Evolutionary conservation across 2,329 filamentous ascomycete species (phyloP).

Genomic region (Cryphonectria nitschkei): DNA sequence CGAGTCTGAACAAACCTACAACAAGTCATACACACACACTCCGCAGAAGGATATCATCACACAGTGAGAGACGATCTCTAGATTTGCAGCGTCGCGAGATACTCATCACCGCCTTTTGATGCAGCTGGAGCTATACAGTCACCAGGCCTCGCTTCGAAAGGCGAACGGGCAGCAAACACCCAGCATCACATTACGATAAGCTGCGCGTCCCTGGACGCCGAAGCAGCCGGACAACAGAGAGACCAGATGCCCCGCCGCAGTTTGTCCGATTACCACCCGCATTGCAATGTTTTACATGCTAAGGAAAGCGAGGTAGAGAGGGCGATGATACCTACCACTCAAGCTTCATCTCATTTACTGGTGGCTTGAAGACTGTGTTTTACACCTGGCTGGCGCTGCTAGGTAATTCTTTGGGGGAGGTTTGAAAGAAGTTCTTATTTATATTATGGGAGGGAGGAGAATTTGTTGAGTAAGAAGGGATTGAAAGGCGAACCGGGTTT

Average conservation of each 20-base stretch:
- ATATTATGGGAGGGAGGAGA: not conserved
- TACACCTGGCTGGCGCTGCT: not conserved
- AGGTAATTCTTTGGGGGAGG: not conserved
- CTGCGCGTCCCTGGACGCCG: not conserved
- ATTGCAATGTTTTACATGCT: slow-evolving; percentile 1
- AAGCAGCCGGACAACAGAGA: not conserved
- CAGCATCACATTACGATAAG: slow-evolving; percentile 5
- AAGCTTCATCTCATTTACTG: slow-evolving; percentile 2
- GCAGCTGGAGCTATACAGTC: not conserved
- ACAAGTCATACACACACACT: not conserved
- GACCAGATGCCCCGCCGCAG: slow-evolving; percentile 4
- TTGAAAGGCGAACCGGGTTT: not conserved
- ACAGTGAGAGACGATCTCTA: not conserved
- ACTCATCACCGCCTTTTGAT: not conserved
- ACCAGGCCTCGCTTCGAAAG: no score
- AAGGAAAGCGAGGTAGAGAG: not conserved
- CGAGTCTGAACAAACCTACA: not conserved
- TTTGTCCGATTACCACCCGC: slow-evolving; percentile 7
- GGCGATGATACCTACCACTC: slow-evolving; percentile 6
- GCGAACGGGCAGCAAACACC: not conserved
- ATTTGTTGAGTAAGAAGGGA: not conserved
- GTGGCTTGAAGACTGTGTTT: not conserved
- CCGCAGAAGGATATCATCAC: not conserved
- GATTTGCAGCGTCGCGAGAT: not conserved
- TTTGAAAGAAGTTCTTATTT: not conserved